These are phyloP conservation scores for Suillus americanus DNA, from an alignment of 768 basidiomycete genomes.

Conservation along the genomic window DNA sequence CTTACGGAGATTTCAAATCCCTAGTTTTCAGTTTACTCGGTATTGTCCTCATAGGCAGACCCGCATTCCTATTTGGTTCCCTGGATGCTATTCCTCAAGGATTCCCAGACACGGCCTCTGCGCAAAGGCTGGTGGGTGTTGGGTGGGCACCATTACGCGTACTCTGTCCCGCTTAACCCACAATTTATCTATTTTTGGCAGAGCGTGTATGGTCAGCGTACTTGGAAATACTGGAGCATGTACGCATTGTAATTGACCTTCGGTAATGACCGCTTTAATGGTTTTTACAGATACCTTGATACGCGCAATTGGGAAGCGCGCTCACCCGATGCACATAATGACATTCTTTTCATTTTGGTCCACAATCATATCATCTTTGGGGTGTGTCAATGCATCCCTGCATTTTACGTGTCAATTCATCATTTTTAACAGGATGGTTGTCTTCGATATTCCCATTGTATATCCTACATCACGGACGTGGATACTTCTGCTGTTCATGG, in stretches of 20 bases:
- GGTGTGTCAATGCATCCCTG: not conserved
- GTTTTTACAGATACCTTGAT: constrained; percentile 43
- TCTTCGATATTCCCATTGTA: constrained; percentile 8
- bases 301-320: constrained; percentile 72
- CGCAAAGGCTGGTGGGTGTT: constrained; percentile 57
- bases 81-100: constrained; percentile 7
- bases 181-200: constrained; percentile 32
- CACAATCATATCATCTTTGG: constrained; percentile 28
- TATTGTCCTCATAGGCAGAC: constrained; percentile 80
- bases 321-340: constrained; percentile 73
- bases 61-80: constrained; percentile 67
- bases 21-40: constrained; percentile 70
- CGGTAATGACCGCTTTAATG: not conserved
- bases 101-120: constrained; percentile 21
- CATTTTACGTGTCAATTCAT: not conserved
- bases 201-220: constrained; percentile 49
- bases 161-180: not conserved
- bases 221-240: constrained; percentile 67
- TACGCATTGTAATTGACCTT: constrained; percentile 33
- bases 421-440: constrained; percentile 14
- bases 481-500: constrained; percentile 11
- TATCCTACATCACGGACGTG: constrained; percentile 21
- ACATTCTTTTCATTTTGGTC: constrained; percentile 64
- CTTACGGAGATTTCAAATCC: not conserved
- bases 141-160: constrained; percentile 32